Evolutionary conservation across 345 rosid genomes (phyloP), one percentile per base, ranked within the genome.

Genomic region (Pugionium cornutum): DNA sequence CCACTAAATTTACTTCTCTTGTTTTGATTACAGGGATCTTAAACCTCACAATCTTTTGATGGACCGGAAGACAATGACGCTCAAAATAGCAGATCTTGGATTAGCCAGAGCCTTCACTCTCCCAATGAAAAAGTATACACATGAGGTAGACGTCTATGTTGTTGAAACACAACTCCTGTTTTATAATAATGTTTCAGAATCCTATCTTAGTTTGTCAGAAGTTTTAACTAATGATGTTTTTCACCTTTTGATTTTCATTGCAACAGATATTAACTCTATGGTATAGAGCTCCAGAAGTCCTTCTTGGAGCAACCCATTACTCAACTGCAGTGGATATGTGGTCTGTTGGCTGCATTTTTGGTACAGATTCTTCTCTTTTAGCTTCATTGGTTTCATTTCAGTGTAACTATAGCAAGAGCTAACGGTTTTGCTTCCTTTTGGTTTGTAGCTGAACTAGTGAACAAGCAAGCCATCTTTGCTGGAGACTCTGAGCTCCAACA

Each of bases 281-380:
- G 98, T 89, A 92, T 62, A 83, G 98, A 81, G 83, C 98, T 53
- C 98, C 98, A 3, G 98, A 92, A 73, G 97, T 94, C 65, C 95
- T 94, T 40, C 56, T 94, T 67, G 99, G 97, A 29, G 86, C 92
- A 42, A 94, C 99, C 48, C 97, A 94, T 77, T 94, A 94, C 83
- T 94, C 99, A 67, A 88, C 96, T 46, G 92, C 95, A 6, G 97
- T 94, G 34, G 99, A 90, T 70, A 83, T 90, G 78, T 94, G 97
- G 97, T 94, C 95, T 54, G 99, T 90, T 36, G 96, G 84, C 71
- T 91, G 96, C 58, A 86, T 94, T 33, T 94, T 94, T 66, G 99
- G 99, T 94, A 66, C 51, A 25, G 4, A 3, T 10, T 50, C 35
- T 9, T 55, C 53, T 48, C 50, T 33, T 68, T 26, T 9, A 56